Evolutionary conservation across 495 filamentous ascomycete genomes (phyloP).

Genomic region (Terfezia boudieri): DNA sequence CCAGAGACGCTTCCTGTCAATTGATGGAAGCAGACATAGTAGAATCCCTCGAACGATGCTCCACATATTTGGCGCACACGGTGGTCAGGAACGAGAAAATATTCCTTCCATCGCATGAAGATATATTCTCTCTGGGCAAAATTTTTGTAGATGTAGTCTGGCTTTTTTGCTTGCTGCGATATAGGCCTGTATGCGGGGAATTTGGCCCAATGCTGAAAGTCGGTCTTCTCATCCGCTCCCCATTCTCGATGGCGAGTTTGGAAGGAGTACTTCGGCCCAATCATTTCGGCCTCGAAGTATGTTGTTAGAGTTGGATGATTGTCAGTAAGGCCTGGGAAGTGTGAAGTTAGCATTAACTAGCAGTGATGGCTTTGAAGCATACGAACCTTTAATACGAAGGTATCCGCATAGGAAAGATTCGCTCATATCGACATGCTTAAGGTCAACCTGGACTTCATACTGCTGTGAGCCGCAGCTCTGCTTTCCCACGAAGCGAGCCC

Average conservation of each 20-base stretch:
- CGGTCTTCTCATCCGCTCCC: conserved; percentile 82
- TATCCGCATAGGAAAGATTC: conserved; percentile 94
- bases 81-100: conserved; percentile 93
- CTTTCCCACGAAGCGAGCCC: conserved; percentile 71
- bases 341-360: not conserved
- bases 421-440: conserved; percentile 86
- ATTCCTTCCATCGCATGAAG: conserved; percentile 99
- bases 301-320: conserved; percentile 92
- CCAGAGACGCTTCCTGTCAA: conserved; percentile 60
- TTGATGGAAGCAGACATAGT: conserved; percentile 99
- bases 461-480: conserved; percentile 77
- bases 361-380: not conserved
- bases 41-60: conserved; percentile 95
- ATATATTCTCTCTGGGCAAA: conserved; percentile 70
- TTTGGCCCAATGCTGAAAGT: conserved; percentile 80
- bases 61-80: conserved; percentile 70
- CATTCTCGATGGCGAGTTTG: conserved; percentile 71
- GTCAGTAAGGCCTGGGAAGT: conserved; percentile 54
- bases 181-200: conserved; percentile 71
- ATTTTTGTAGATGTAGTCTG: conserved; percentile 33
- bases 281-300: conserved; percentile 97
- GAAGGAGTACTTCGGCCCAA: conserved; percentile 85
- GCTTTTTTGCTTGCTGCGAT: conserved; percentile 40
- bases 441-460: conserved; percentile 90
- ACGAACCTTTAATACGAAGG: conserved; percentile 77